These are phyloP conservation scores for Aspergillus panamensis DNA, from an alignment of 495 filamentous ascomycete species.

Conservation along the genomic window DNA sequence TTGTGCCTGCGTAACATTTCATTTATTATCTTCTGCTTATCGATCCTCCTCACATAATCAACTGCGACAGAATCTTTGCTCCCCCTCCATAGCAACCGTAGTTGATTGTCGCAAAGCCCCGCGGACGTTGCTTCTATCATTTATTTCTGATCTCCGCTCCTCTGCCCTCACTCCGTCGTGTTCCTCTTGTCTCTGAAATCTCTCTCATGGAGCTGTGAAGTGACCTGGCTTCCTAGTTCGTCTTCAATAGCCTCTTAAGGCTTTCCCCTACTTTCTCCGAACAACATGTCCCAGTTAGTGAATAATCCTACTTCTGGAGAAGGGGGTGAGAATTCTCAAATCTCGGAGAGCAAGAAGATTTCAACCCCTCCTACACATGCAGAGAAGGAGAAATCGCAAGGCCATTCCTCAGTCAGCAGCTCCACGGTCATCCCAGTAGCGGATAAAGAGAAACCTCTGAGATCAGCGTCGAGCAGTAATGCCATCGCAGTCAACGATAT, in stretches of 20 bases:
- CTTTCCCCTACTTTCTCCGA: background rate
- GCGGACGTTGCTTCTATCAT: background rate
- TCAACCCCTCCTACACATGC: constrained; percentile 1
- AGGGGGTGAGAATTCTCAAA: constrained; percentile 12
- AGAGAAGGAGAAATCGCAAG: constrained; percentile 17
- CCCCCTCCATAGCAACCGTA: too few species aligned
- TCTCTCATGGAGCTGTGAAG: background rate
- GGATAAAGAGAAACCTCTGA: constrained; percentile 23
- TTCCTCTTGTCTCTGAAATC: too few species aligned
- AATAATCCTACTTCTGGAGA: constrained; percentile 1
- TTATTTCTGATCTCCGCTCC: background rate
- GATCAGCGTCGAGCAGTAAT: constrained; percentile 17
- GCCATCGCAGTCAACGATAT: constrained; percentile 21
- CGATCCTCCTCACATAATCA: too few species aligned
- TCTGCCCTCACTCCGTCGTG: background rate
- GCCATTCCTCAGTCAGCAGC: constrained; percentile 24
- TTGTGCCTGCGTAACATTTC: too few species aligned
- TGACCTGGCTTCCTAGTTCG: background rate
- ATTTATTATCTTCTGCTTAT: too few species aligned
- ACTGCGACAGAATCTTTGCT: too few species aligned
- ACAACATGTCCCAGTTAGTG: constrained; percentile 13
- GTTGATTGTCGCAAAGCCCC: too few species aligned
- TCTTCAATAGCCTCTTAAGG: background rate
- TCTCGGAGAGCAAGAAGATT: constrained; percentile 4
- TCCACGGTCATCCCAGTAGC: constrained; percentile 19